phyloP scores from a whole-genome alignment of 2,329 filamentous ascomycete species.

The Colletotrichum lindemuthianum region DNA sequence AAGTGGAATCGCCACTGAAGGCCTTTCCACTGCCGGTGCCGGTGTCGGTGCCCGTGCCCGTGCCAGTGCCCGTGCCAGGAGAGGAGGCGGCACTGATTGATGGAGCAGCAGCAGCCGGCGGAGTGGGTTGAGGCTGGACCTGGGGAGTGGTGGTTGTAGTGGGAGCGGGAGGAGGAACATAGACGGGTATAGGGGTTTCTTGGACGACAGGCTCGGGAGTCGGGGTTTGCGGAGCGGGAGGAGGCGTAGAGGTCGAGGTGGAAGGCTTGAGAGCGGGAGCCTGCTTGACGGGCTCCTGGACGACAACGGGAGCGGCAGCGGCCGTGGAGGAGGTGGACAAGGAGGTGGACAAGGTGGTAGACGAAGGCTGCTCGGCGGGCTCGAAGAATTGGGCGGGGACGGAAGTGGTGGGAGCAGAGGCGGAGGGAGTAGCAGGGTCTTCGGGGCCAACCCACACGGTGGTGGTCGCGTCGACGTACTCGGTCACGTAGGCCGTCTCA shows the following conservation, averaged over 20 bases:
- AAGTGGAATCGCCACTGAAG: slow-evolving; percentile 75
- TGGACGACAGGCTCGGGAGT: slow-evolving; percentile 33
- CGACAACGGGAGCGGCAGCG: not conserved
- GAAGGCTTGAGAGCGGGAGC: slow-evolving; percentile 30
- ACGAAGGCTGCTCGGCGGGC: slow-evolving; percentile 34
- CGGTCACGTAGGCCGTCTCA: slow-evolving; percentile 57
- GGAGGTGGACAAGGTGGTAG: slow-evolving; percentile 25
- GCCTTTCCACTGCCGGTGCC: slow-evolving; percentile 42
- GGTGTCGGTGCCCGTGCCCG: slow-evolving; percentile 23
- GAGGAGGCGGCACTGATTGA: too few species aligned
- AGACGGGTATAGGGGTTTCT: slow-evolving; percentile 23
- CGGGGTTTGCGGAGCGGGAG: slow-evolving; percentile 38
- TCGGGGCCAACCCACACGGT: slow-evolving; percentile 55
- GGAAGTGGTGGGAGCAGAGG: slow-evolving; percentile 39
- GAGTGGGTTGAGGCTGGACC: slow-evolving; percentile 26
- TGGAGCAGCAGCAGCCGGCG: slow-evolving; percentile 25
- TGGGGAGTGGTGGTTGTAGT: slow-evolving; percentile 27
- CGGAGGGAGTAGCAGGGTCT: slow-evolving; percentile 39
- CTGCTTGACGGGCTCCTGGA: slow-evolving; percentile 18
- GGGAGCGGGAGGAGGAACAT: slow-evolving; percentile 20
- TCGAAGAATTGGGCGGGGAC: slow-evolving; percentile 45
- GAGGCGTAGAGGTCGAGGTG: slow-evolving; percentile 22
- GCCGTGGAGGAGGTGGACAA: slow-evolving; percentile 25
- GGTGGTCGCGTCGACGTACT: slow-evolving; percentile 58
- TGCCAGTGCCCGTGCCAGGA: slow-evolving; percentile 1